Evolutionary conservation across 2,329 filamentous ascomycete genomes (phyloP).

Genomic region (Colletotrichum filicis): DNA sequence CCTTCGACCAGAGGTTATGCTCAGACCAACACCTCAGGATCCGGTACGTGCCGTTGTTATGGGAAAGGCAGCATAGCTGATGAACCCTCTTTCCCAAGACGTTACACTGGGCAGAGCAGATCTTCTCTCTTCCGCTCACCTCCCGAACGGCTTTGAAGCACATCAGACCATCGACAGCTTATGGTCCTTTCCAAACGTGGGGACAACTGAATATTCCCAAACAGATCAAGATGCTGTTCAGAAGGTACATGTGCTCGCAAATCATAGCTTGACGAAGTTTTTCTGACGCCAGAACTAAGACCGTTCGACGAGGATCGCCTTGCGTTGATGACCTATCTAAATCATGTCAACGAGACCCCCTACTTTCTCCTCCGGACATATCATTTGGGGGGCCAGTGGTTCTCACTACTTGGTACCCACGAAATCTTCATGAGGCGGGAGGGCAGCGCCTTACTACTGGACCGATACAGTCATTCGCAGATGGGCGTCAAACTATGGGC

Average conservation of each 20-base stretch:
- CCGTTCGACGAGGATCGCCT: constrained; percentile 56
- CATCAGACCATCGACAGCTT: constrained; percentile 50
- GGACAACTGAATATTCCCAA: constrained; percentile 56
- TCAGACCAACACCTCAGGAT: constrained; percentile 39
- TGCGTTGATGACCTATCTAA: constrained; percentile 63
- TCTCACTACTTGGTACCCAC: constrained; percentile 63
- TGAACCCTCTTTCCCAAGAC: constrained; percentile 47
- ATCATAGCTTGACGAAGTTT: constrained; percentile 5
- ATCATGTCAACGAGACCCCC: constrained; percentile 53
- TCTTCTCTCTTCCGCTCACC: constrained; percentile 66
- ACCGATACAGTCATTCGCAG: constrained; percentile 60
- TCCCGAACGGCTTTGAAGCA: constrained; percentile 61
- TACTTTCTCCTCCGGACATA: constrained; percentile 60
- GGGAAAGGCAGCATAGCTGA: neutral
- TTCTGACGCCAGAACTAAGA: constrained; percentile 3
- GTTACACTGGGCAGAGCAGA: constrained; percentile 70
- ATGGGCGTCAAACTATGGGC: constrained; percentile 63
- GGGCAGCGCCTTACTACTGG: constrained; percentile 60
- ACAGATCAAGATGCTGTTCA: constrained; percentile 64
- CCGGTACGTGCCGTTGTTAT: constrained; percentile 25
- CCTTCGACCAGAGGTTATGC: constrained; percentile 46
- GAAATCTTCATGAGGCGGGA: constrained; percentile 64
- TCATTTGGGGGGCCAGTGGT: constrained; percentile 53
- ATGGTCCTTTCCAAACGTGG: constrained; percentile 57
- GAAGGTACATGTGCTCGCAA: constrained; percentile 53